Base-by-base conservation (phyloP, 2,329 filamentous ascomycete species). In the Didymella exigua region DNA sequence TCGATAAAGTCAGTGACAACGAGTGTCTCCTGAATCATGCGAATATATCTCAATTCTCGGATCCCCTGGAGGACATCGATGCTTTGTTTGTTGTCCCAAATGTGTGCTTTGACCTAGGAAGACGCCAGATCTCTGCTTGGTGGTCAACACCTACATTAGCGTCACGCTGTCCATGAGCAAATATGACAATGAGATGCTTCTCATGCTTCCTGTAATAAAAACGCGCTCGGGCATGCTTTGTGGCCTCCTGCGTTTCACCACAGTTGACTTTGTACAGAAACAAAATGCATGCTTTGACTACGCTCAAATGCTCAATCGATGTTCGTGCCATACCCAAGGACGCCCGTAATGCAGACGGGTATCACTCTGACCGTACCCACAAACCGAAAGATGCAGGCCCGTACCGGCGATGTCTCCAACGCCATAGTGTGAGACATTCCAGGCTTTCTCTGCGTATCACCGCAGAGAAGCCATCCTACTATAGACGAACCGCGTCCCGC, bases 341-440 rank as follows among this genome's bases (percentile, higher is more conserved):
- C 58, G 44, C 58, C 54, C 45, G 48, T 46, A 43, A 60, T 54
- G 48, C 62, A 59, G 52, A 63, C 60, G 63, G 69, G 67, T 72
- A 70, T 70, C 66, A 60, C 51, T 64, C 46, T 47, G 44, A 60
- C 52, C 54, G 58, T 38, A 53, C 26, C 42, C 42, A 44, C 44
- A 36, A 55, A 43, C 11, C 45, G 41, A 59, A 61, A 58, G n/a
- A 45, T 21, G 13, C 40, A 30, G 23, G 19, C 30, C 41, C 23
- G 26, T 34, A 37, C n/a, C 13, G 19, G 16, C 14, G 23, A 46
- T 26, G 49, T 67, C 65, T 46, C 55, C 57, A 69, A 73, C 72
- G 65, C 72, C 70, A 51, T 53, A 43, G 47, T 29, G 42, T 53
- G 51, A 57, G 55, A 58, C 47, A 57, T 52, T 42, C 57, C 50